These are phyloP conservation scores for Fraxinus americana DNA, from an alignment of 257 asterid species.

Conservation along the genomic window DNA sequence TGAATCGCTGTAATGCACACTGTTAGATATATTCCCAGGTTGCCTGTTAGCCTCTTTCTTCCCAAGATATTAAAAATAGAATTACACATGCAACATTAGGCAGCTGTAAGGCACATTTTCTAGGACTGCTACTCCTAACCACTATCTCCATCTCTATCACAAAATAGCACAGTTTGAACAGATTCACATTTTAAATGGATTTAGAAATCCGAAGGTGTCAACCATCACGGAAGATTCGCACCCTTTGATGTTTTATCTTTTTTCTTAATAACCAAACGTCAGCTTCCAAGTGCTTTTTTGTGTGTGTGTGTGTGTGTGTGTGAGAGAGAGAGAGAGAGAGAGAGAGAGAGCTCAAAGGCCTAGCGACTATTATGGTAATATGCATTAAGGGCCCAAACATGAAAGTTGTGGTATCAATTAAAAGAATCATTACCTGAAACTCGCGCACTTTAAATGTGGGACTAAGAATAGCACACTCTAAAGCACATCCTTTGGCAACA, in stretches of 20 bases:
- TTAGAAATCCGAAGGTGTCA: neutral
- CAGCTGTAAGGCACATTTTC: neutral
- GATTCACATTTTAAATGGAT: neutral
- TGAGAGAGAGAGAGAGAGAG: neutral
- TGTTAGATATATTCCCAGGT: neutral
- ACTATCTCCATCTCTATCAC: neutral
- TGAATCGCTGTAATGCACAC: neutral
- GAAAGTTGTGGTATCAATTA: neutral
- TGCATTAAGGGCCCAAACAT: neutral
- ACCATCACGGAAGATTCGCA: neutral
- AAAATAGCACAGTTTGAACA: neutral
- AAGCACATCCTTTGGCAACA: conserved; percentile 54
- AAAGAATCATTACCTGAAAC: conserved; percentile 37
- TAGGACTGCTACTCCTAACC: neutral
- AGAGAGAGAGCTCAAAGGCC: neutral
- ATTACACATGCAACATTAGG: neutral
- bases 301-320: neutral
- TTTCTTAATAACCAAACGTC: neutral
- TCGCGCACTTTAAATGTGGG: conserved; percentile 54
- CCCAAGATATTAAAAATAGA: neutral
- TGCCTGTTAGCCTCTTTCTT: neutral
- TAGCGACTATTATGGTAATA: neutral
- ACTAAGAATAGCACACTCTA: conserved; percentile 52
- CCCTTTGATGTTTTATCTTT: neutral
- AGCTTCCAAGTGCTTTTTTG: neutral